Conservation (phyloP, 495 filamentous ascomycete genomes). For the Cercophora samala region DNA sequence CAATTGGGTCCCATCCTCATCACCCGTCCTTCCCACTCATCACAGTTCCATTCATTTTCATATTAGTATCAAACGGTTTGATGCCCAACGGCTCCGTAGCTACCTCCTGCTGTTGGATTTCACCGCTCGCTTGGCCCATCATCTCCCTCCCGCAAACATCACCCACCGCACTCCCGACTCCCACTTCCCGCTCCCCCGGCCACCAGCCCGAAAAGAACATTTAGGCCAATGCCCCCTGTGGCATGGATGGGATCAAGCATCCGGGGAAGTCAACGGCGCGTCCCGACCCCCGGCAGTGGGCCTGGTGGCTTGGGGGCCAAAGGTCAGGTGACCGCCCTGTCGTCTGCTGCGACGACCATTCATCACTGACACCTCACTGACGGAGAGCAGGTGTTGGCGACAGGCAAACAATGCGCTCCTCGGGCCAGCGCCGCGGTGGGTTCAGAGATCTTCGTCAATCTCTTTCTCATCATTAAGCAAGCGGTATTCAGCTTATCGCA, state of each 20-base stretch:
- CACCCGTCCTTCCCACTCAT: neutral
- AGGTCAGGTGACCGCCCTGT: neutral
- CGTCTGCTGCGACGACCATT: neutral
- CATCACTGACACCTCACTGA: no score
- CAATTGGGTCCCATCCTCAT: slow-evolving; percentile 8
- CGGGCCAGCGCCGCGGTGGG: no score
- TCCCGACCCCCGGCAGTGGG: neutral
- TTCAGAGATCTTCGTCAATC: no score
- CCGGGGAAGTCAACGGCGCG: neutral
- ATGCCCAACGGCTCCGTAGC: neutral
- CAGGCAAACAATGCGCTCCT: no score
- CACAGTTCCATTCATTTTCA: neutral
- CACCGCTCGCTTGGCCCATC: neutral
- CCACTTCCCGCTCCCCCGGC: neutral
- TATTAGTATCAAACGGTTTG: neutral
- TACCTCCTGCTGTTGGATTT: neutral
- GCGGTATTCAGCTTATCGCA: no score
- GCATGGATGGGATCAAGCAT: neutral
- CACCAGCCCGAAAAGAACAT: neutral
- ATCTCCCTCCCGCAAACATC: neutral
- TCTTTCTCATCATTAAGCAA: no score
- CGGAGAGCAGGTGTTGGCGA: no score
- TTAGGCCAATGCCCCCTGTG: neutral
- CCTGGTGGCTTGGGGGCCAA: neutral
- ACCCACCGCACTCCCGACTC: neutral